Conservation (phyloP, 495 filamentous ascomycete genomes). For the Bryoglossum gracile region DNA sequence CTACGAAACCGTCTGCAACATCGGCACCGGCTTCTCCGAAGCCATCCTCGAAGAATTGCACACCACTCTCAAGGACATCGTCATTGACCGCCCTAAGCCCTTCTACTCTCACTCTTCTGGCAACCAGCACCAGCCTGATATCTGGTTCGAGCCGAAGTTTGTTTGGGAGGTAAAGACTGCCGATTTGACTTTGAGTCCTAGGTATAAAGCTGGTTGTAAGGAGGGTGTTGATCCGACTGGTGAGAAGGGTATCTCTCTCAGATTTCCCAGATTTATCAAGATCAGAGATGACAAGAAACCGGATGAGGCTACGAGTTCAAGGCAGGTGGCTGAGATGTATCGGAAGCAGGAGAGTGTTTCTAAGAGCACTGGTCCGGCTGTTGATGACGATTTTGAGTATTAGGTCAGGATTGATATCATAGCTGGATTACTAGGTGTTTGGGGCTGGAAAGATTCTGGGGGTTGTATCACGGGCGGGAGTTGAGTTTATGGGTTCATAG, state of each 20-base stretch:
- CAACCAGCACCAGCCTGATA: slow-evolving; percentile 89
- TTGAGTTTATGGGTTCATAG: no score
- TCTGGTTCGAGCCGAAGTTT: slow-evolving; percentile 91
- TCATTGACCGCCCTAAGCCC: slow-evolving; percentile 86
- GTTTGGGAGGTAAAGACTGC: slow-evolving; percentile 99
- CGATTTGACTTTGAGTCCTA: slow-evolving; percentile 84
- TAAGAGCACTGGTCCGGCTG: slow-evolving; percentile 66
- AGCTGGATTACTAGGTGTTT: no score
- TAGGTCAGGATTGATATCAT: slow-evolving; percentile 28
- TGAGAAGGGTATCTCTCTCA: slow-evolving; percentile 77
- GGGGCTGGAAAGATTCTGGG: no score
- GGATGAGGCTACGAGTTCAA: slow-evolving; percentile 76
- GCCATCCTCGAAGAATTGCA: slow-evolving; percentile 77
- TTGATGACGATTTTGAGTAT: slow-evolving; percentile 99
- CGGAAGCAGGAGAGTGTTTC: slow-evolving; percentile 81
- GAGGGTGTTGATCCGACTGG: slow-evolving; percentile 59
- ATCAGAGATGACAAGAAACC: slow-evolving; percentile 88
- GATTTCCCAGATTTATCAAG: slow-evolving; percentile 90
- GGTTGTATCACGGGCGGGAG: no score
- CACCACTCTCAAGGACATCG: slow-evolving; percentile 54
- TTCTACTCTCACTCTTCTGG: slow-evolving; percentile 83
- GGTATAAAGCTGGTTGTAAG: slow-evolving; percentile 73
- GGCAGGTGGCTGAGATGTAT: slow-evolving; percentile 94
- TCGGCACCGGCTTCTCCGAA: slow-evolving; percentile 95
- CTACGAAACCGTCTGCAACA: slow-evolving; percentile 96